Conservation (phyloP, 2,329 filamentous ascomycete genomes). For the Rhynchosporium graminicola region DNA sequence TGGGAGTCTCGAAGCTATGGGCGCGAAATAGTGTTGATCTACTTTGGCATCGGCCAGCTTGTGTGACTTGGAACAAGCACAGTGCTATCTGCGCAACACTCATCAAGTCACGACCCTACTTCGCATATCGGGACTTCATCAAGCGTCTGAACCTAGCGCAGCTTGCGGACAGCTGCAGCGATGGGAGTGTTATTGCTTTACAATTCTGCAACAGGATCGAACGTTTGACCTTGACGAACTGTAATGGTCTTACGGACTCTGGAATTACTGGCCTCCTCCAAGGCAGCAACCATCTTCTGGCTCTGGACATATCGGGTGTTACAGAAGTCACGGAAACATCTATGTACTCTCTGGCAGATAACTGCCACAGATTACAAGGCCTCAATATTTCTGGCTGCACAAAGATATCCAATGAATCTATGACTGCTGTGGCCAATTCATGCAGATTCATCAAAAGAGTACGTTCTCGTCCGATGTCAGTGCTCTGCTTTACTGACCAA, state of each 20-base stretch:
- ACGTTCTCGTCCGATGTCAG: conserved; percentile 39
- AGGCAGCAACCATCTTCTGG: conserved; percentile 78
- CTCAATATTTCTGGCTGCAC: conserved; percentile 88
- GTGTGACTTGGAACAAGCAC: conserved; percentile 82
- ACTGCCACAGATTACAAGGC: conserved; percentile 85
- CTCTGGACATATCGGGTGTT: conserved; percentile 85
- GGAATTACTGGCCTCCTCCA: conserved; percentile 79
- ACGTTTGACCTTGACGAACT: conserved; percentile 89
- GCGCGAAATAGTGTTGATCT: conserved; percentile 88
- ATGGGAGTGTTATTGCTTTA: conserved; percentile 84
- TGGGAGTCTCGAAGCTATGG: conserved; percentile 95
- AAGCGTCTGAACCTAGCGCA: conserved; percentile 88
- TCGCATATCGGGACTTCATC: conserved; percentile 86
- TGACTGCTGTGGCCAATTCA: conserved; percentile 76
- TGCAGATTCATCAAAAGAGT: conserved; percentile 88
- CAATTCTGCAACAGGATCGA: conserved; percentile 87
- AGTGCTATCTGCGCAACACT: conserved; percentile 79
- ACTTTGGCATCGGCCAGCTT: conserved; percentile 91
- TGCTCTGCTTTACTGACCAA: conserved; percentile 27
- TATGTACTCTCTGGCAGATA: conserved; percentile 73
- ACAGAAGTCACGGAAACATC: conserved; percentile 79
- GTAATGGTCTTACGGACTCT: conserved; percentile 78
- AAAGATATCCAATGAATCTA: conserved; percentile 81
- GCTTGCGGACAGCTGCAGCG: conserved; percentile 73
- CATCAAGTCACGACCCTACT: conserved; percentile 71